phyloP scores from a whole-genome alignment of 306 rosid genomes.

The Trichosanthes cucumerina region DNA sequence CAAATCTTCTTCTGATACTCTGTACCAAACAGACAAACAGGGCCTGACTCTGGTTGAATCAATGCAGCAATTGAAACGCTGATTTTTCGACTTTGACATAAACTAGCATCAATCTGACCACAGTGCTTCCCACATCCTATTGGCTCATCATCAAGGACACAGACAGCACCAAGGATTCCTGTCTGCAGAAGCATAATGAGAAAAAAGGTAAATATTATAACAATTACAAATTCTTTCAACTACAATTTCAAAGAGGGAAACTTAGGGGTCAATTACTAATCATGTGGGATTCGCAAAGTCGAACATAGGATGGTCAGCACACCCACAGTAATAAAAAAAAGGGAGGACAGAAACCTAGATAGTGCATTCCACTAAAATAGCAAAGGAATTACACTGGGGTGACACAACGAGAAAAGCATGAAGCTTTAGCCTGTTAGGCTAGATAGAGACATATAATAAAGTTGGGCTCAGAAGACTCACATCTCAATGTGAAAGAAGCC shows the following conservation, averaged over 20 bases:
- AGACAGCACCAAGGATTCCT: conserved; percentile 73
- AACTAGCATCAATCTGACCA: conserved; percentile 69
- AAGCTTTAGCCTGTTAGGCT: not conserved
- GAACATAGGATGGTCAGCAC: not conserved
- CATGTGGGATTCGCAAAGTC: not conserved
- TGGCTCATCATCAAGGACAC: conserved; percentile 95
- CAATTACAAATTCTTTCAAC: not conserved
- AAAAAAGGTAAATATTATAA: not conserved
- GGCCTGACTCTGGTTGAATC: conserved; percentile 98
- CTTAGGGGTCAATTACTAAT: not conserved
- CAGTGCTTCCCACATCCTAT: conserved; percentile 78
- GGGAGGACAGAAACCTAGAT: too few relatives aligned
- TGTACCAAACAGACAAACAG: conserved; percentile 89
- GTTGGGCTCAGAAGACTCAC: not conserved
- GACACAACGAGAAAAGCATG: not conserved
- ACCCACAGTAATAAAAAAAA: not conserved
- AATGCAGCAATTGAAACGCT: conserved; percentile 76
- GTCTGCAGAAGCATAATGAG: conserved; percentile 45
- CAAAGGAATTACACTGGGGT: not conserved
- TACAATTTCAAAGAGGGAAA: not conserved
- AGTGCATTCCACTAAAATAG: not conserved
- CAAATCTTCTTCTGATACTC: conserved; percentile 84
- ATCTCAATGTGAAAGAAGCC: not conserved
- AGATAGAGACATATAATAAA: not conserved
- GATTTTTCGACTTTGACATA: conserved; percentile 76